Percentiles rank a stretch among this genome's conserved stretches.
Conservation (phyloP, 2,329 filamentous ascomycete species). For the Hirsutella minnesotensis region DNA sequence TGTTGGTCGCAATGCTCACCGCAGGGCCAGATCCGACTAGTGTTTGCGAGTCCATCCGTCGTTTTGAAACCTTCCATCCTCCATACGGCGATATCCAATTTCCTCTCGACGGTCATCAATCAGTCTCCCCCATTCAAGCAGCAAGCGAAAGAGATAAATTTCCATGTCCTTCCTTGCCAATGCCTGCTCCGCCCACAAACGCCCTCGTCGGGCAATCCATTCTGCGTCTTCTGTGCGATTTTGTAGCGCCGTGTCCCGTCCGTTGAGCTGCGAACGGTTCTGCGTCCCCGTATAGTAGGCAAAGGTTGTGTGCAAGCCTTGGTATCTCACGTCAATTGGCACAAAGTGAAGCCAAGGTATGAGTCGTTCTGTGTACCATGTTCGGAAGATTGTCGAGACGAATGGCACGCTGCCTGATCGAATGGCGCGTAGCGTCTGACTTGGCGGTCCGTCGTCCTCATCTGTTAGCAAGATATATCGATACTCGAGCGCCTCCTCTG, state of each 20-base stretch:
- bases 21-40: background rate
- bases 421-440: slow-evolving; percentile 48
- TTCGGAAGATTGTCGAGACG: slow-evolving; percentile 58
- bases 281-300: slow-evolving; percentile 59
- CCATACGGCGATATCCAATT: slow-evolving; percentile 22
- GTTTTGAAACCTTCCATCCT: slow-evolving; percentile 16
- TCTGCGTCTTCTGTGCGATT: slow-evolving; percentile 38
- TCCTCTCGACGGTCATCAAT: slow-evolving; percentile 48
- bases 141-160: slow-evolving; percentile 64
- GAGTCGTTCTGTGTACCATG: slow-evolving; percentile 69
- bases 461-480: slow-evolving; percentile 65
- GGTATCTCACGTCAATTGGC: slow-evolving; percentile 61
- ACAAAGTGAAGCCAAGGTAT: slow-evolving; percentile 73
- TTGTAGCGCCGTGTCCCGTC: slow-evolving; percentile 33
- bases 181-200: slow-evolving; percentile 51
- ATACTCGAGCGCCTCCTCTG: slow-evolving; percentile 44
- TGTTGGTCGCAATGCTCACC: no score
- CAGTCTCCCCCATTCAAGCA: slow-evolving; percentile 66
- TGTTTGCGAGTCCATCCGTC: slow-evolving; percentile 15
- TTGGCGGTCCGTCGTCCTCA: slow-evolving; percentile 54
- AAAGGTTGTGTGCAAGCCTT: slow-evolving; percentile 61
- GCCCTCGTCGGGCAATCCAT: slow-evolving; percentile 55
- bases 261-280: slow-evolving; percentile 26
- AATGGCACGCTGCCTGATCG: slow-evolving; percentile 58
- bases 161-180: slow-evolving; percentile 65